Base-by-base conservation (phyloP, 257 asterid species). In the Solanum megistacrolobum region DNA sequence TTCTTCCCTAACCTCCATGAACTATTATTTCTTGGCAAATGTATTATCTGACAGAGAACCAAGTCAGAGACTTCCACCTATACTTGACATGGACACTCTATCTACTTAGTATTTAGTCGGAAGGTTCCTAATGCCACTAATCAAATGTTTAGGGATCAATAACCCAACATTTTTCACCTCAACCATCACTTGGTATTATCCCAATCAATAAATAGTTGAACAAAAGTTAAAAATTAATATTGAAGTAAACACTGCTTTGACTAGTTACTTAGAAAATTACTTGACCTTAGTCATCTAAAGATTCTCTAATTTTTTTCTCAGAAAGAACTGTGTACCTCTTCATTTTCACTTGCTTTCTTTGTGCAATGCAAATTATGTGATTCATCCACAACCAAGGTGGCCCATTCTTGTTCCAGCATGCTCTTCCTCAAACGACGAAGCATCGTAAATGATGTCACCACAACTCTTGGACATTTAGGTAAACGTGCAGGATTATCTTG, bases 331-430 rank as follows among this genome's bases (percentile, higher is more conserved):
- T 7, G 52, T 93, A 96, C 99, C 98, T 96, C 98, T 84, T 95
- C 96, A 48, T 91, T 91, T 91, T 97, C 99, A 85, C 93, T 81
- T 85, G 88, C 86, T 89, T 94, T 95, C 90, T 93, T 96, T 88
- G 91, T 89, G 91, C 98, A 96, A 74, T 90, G 97, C 82, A 97
- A 87, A 89, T 97, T 94, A 92, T 97, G 99, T 52, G 99, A 97
- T 91, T 97, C 99, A 82, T 97, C 99, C 84, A 97, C 92, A 86
- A 97, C 94, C 92, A 95, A 86, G 89, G 96, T 94, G 82, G 75
- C 96, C 99, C 99, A 96, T 88, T 96, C 96, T 89, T 89, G 95
- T 86, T 91, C 94, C 93, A 93, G 87, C 93, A 97, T 94, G 90
- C 94, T 95, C 88, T 90, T 93, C 88, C 88, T 91, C 89, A 97